Evolutionary conservation across 2,329 filamentous ascomycete species (phyloP).

Genomic region (Dothidotthia symphoricarpi): DNA sequence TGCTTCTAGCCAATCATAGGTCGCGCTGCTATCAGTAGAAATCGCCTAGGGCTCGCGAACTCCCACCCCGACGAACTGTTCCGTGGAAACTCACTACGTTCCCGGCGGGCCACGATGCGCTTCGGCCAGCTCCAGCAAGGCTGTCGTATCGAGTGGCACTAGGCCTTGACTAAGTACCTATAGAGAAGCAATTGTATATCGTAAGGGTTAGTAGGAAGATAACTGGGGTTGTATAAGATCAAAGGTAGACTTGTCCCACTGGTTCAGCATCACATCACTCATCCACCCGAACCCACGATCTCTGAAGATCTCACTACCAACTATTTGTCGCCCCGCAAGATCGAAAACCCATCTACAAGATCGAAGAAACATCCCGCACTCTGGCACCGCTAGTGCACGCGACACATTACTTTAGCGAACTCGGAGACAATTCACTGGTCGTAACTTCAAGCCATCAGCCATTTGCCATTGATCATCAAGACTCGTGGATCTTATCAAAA

Average conservation of each 20-base stretch:
- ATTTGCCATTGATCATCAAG: slow-evolving; percentile 18
- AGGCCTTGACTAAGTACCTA: slow-evolving; percentile 18
- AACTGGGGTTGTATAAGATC: slow-evolving; percentile 1
- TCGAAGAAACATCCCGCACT: too few relatives aligned
- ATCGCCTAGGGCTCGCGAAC: slow-evolving; percentile 17
- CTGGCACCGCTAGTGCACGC: slow-evolving; percentile 6
- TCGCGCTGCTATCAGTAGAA: slow-evolving; percentile 25
- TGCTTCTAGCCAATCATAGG: slow-evolving; percentile 27
- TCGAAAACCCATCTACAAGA: too few relatives aligned
- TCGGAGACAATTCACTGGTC: slow-evolving; percentile 6
- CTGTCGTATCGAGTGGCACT: slow-evolving; percentile 12
- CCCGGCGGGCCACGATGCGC: slow-evolving; percentile 28
- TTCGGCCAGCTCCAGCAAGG: slow-evolving; percentile 33
- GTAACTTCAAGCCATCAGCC: slow-evolving; percentile 8
- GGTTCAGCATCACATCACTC: too few relatives aligned
- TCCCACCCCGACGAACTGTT: slow-evolving; percentile 14
- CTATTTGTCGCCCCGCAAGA: neutral
- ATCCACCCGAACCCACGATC: too few relatives aligned
- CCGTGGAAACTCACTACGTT: slow-evolving; percentile 26
- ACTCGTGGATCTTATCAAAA: slow-evolving; percentile 17
- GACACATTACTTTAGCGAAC: slow-evolving; percentile 4
- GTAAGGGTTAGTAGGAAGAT: slow-evolving; percentile 28
- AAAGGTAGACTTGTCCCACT: too few relatives aligned
- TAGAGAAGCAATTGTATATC: slow-evolving; percentile 29
- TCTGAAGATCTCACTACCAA: too few relatives aligned